phyloP scores from a whole-genome alignment of 345 rosid species.

The Pistacia atlantica region DNA sequence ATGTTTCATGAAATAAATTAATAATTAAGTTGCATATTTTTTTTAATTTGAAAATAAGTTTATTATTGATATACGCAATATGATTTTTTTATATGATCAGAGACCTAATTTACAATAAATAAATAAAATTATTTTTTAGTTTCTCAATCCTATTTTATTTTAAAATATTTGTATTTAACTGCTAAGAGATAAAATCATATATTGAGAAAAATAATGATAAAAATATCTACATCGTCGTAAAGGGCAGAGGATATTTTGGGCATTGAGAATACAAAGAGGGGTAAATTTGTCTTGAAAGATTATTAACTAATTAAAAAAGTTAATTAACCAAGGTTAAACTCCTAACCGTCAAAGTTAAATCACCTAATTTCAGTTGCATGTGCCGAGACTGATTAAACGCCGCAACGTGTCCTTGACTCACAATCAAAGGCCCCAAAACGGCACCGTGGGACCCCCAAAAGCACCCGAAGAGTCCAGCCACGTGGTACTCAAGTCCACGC shows the following conservation, averaged over 20 bases:
- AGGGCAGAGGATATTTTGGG: background rate
- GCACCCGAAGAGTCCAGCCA: slow-evolving; percentile 24
- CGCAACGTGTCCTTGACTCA: slow-evolving; percentile 24
- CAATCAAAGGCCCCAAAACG: background rate
- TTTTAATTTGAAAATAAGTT: too few relatives aligned
- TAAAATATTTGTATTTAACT: too few relatives aligned
- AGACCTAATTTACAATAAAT: too few relatives aligned
- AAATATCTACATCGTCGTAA: too few relatives aligned
- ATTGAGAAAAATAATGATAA: too few relatives aligned
- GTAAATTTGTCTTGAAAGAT: background rate
- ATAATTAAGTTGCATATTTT: too few relatives aligned
- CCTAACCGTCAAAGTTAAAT: background rate
- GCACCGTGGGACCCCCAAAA: background rate
- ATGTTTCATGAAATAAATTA: too few relatives aligned
- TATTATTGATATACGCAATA: too few relatives aligned
- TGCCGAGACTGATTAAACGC: background rate
- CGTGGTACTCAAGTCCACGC: slow-evolving; percentile 31
- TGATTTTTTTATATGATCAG: too few relatives aligned
- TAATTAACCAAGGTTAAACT: slow-evolving; percentile 7
- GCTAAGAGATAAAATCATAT: too few relatives aligned
- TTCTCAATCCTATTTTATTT: too few relatives aligned
- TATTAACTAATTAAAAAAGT: background rate
- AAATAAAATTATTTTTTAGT: too few relatives aligned
- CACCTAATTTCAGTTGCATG: background rate
- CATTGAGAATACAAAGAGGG: background rate